These are phyloP conservation scores for Aspergillus vadensis DNA, from an alignment of 2,329 filamentous ascomycete genomes.

Conservation along the genomic window DNA sequence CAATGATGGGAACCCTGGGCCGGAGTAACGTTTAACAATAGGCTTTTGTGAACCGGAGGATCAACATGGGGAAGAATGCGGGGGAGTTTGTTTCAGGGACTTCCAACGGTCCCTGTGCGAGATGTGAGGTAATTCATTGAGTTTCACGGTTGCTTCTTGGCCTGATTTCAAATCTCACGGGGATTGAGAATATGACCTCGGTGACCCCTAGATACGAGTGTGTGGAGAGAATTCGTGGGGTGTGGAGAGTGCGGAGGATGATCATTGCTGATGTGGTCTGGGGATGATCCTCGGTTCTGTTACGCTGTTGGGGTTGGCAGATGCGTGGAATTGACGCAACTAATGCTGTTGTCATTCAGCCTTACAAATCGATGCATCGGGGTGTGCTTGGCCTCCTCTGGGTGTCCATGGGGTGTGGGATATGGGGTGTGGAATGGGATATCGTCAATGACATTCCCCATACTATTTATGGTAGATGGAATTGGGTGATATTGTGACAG, in stretches of 20 bases:
- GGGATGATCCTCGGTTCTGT: background rate
- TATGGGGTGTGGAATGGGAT: too few species aligned
- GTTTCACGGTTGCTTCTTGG: too few species aligned
- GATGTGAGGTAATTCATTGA: background rate
- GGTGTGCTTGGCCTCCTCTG: background rate
- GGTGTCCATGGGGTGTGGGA: background rate
- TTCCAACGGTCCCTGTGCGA: background rate
- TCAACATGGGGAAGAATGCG: background rate
- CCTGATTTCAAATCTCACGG: too few species aligned
- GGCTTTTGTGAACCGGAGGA: background rate
- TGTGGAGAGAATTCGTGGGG: background rate
- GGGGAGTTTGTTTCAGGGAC: background rate
- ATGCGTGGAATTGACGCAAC: background rate
- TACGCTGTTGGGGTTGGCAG: background rate
- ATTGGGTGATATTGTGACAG: too few species aligned
- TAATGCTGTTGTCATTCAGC: background rate
- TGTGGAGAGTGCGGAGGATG: background rate
- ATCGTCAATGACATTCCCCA: too few species aligned
- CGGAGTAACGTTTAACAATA: background rate
- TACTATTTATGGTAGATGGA: too few species aligned
- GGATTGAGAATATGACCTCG: background rate
- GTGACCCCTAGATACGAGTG: background rate
- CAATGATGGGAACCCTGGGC: too few species aligned
- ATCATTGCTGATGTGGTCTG: background rate
- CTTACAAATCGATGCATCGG: background rate